Conservation (phyloP, 2,329 filamentous ascomycete species). For the Talaromyces rugulosus region DNA sequence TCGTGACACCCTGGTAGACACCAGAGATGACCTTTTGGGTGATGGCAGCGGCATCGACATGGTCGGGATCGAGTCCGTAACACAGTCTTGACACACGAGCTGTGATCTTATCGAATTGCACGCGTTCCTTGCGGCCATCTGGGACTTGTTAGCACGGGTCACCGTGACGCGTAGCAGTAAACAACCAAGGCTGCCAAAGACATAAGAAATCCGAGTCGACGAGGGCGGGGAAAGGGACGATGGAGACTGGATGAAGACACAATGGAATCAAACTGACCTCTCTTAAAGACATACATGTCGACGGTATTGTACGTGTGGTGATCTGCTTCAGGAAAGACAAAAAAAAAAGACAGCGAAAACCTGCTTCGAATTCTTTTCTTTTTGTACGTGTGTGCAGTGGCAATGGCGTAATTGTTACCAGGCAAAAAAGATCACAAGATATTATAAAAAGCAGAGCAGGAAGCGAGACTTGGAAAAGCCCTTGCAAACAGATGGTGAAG, state of each 20-base stretch:
- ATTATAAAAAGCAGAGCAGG: background rate
- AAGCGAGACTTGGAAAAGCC: background rate
- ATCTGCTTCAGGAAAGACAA: background rate
- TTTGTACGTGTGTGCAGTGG: background rate
- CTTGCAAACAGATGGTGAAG: background rate
- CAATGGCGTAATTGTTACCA: background rate
- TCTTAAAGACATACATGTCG: slow-evolving; percentile 61
- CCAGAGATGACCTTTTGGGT: slow-evolving; percentile 99
- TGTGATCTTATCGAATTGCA: slow-evolving; percentile 99
- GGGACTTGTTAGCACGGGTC: slow-evolving; percentile 9
- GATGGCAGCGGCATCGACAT: slow-evolving; percentile 96
- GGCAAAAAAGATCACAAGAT: background rate
- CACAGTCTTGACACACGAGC: slow-evolving; percentile 95
- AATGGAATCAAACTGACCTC: slow-evolving; percentile 44
- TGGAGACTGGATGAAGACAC: background rate
- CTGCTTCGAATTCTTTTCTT: background rate
- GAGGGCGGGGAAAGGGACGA: slow-evolving; percentile 16
- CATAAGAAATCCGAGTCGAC: background rate
- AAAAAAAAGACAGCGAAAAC: background rate
- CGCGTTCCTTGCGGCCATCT: slow-evolving; percentile 99
- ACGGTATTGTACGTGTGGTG: slow-evolving; percentile 6
- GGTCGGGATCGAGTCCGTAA: slow-evolving; percentile 91
- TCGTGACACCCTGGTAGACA: slow-evolving; percentile 97
- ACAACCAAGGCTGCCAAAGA: background rate
- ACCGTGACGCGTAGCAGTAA: background rate